Conservation (phyloP, 2,329 filamentous ascomycete genomes). For the Fusarium haematococcum region DNA sequence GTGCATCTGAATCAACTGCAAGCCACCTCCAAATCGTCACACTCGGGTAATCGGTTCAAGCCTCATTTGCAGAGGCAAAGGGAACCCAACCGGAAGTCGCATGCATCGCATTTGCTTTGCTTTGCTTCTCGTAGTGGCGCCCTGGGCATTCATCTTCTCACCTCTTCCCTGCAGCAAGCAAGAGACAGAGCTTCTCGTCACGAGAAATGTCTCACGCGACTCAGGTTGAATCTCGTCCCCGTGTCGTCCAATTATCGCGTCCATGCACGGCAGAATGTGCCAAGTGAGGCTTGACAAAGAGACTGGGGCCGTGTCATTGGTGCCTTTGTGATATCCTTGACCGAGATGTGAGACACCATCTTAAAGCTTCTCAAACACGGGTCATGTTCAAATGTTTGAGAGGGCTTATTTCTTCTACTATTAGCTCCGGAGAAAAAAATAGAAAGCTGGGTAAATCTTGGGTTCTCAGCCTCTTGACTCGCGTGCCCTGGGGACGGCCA, state of each 20-base stretch:
- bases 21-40: conserved; percentile 34
- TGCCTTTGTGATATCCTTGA: conserved; percentile 14
- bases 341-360: conserved; percentile 14
- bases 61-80: conserved; percentile 12
- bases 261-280: conserved; percentile 4
- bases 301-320: conserved; percentile 4
- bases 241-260: conserved; percentile 12
- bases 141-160: neutral
- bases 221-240: neutral
- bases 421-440: neutral
- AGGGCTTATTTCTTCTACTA: neutral
- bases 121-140: neutral
- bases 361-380: conserved; percentile 3
- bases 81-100: conserved; percentile 2
- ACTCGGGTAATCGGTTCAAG: conserved; percentile 14
- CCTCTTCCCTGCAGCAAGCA: conserved; percentile 16
- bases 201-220: conserved; percentile 12
- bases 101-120: neutral
- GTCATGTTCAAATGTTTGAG: neutral
- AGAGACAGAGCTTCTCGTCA: conserved; percentile 7
- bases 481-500: neutral
- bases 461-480: neutral
- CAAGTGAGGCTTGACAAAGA: conserved; percentile 21
- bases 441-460: neutral
- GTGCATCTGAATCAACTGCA: conserved; percentile 33